Conservation (phyloP, 2,329 filamentous ascomycete genomes). For the Paraphaeosphaeria minitans region DNA sequence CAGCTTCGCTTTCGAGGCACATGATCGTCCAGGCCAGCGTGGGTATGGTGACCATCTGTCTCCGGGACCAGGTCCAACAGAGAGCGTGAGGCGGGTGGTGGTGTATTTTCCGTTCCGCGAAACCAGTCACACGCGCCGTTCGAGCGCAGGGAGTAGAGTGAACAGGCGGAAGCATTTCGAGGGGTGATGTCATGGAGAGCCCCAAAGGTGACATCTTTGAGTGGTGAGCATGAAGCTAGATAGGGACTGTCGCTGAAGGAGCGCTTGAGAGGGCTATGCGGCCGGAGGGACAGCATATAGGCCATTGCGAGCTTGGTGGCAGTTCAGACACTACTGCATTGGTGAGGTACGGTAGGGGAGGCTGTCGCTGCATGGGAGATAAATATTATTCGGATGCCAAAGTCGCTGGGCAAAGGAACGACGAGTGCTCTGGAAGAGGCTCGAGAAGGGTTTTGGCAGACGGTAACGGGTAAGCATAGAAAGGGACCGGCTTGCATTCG, state of each 20-base stretch:
- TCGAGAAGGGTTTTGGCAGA: constrained; percentile 18
- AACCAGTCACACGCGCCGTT: constrained; percentile 29
- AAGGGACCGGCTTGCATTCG: constrained; percentile 16
- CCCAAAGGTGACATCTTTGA: constrained; percentile 29
- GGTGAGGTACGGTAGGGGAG: constrained; percentile 25
- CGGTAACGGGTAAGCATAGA: constrained; percentile 16
- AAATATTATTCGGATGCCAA: constrained; percentile 42
- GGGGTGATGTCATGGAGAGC: constrained; percentile 35
- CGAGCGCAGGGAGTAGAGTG: constrained; percentile 39
- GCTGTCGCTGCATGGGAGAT: constrained; percentile 43
- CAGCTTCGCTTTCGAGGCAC: constrained; percentile 31
- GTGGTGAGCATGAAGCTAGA: constrained; percentile 41
- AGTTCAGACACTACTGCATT: constrained; percentile 28
- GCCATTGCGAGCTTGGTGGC: constrained; percentile 38
- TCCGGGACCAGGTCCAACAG: constrained; percentile 39
- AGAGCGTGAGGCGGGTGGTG: constrained; percentile 40
- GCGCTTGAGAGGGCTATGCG: constrained; percentile 48
- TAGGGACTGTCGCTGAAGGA: constrained; percentile 50
- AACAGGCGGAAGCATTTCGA: constrained; percentile 44
- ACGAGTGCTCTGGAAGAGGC: constrained; percentile 21
- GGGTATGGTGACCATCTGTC: constrained; percentile 13
- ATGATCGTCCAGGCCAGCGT: constrained; percentile 15
- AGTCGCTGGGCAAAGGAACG: constrained; percentile 37
- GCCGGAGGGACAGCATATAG: constrained; percentile 47
- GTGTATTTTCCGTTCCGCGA: constrained; percentile 39